phyloP scores from a whole-genome alignment of 306 rosid species.

The Parietaria judaica region DNA sequence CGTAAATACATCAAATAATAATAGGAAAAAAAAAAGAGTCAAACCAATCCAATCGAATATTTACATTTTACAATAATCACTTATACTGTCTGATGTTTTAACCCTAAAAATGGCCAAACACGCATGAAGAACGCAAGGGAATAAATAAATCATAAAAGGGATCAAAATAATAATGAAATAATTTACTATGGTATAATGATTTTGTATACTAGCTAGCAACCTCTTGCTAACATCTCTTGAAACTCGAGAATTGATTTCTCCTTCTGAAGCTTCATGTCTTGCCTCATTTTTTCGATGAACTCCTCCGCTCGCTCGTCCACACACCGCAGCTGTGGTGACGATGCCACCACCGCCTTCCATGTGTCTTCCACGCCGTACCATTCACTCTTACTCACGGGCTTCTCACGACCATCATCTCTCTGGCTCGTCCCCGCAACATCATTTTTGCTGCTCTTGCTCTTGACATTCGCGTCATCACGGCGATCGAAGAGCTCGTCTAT shows the following conservation, averaged over 20 bases:
- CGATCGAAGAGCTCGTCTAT: conserved; percentile 52
- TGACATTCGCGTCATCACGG: background rate
- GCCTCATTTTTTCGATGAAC: conserved; percentile 49
- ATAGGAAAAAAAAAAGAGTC: background rate
- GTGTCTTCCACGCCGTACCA: conserved; percentile 42
- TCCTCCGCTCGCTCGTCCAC: conserved; percentile 61
- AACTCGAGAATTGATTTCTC: conserved; percentile 37
- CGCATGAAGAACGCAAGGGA: too few relatives aligned
- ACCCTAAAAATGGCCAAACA: too few relatives aligned
- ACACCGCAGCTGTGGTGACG: conserved; percentile 39
- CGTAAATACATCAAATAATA: background rate
- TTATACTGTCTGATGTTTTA: too few relatives aligned
- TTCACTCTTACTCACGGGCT: background rate
- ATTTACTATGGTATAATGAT: too few relatives aligned
- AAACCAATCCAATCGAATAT: background rate
- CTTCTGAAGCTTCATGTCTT: conserved; percentile 44
- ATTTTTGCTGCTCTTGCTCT: too few relatives aligned
- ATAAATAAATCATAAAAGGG: too few relatives aligned
- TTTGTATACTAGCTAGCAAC: conserved; percentile 10
- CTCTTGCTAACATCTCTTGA: conserved; percentile 37
- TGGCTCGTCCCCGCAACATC: too few relatives aligned
- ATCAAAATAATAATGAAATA: too few relatives aligned
- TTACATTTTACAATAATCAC: too few relatives aligned
- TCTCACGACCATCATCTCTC: background rate
- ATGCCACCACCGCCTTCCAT: conserved; percentile 43